phyloP scores from a whole-genome alignment of 176 grass and related monocot genomes.

The Oryza meyeriana region DNA sequence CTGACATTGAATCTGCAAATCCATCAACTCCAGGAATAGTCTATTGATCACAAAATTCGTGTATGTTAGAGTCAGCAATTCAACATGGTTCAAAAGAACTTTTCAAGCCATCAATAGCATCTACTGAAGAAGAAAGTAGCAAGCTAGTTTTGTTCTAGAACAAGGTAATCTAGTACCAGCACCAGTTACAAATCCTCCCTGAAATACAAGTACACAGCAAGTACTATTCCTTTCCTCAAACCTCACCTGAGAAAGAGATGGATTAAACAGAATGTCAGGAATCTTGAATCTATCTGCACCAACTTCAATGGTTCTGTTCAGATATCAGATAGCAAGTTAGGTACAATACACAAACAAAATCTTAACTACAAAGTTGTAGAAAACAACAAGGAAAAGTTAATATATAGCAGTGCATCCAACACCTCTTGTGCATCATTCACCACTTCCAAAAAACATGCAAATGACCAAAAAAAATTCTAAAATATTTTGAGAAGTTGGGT shows the following conservation, averaged over 20 bases:
- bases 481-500: background rate
- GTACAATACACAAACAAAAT: slow-evolving; percentile 13
- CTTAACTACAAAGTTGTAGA: slow-evolving; percentile 11
- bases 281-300: slow-evolving; percentile 99
- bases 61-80: slow-evolving; percentile 14
- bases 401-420: slow-evolving; percentile 18
- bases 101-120: background rate
- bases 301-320: slow-evolving; percentile 94
- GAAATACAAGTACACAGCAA: background rate
- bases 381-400: slow-evolving; percentile 12
- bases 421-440: slow-evolving; percentile 13
- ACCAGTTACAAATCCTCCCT: slow-evolving; percentile 14
- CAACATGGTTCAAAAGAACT: background rate
- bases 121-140: slow-evolving; percentile 18
- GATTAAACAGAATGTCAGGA: slow-evolving; percentile 97
- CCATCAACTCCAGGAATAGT: slow-evolving; percentile 86
- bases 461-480: background rate
- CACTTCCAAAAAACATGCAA: slow-evolving; percentile 16
- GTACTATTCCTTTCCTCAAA: slow-evolving; percentile 4
- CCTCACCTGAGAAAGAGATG: slow-evolving; percentile 83
- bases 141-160: background rate
- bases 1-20: slow-evolving; percentile 55
- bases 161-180: background rate
- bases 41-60: slow-evolving; percentile 41
- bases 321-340: slow-evolving; percentile 14